Evolutionary conservation across 208 protist genomes (phyloP).

Genomic region (Trypanosoma avium): DNA sequence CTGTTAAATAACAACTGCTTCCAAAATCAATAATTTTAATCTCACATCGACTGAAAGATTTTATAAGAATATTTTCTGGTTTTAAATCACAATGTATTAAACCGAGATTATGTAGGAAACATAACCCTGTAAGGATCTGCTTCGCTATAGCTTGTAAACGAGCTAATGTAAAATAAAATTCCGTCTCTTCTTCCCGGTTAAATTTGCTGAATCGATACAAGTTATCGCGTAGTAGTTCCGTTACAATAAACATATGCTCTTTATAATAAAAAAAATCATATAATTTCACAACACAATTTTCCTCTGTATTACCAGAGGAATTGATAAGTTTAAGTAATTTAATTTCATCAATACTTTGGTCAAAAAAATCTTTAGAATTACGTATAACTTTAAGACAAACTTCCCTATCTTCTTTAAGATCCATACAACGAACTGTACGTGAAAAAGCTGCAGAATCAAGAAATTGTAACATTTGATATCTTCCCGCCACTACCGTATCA

Average conservation of each 20-base stretch:
- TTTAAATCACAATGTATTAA: constrained; percentile 91
- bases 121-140: constrained; percentile 69
- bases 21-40: constrained; percentile 91
- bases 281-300: constrained; percentile 67
- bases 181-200: constrained; percentile 55
- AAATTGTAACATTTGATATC: constrained; percentile 86
- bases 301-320: constrained; percentile 59
- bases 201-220: constrained; percentile 90
- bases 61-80: constrained; percentile 90
- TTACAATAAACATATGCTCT: constrained; percentile 93
- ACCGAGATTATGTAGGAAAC: constrained; percentile 77
- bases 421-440: constrained; percentile 76
- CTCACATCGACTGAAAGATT: constrained; percentile 60
- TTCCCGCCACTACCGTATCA: constrained; percentile 70
- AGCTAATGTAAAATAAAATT: constrained; percentile 83
- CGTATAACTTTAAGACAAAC: constrained; percentile 95
- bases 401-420: constrained; percentile 45
- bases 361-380: constrained; percentile 94
- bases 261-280: constrained; percentile 93
- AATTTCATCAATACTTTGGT: constrained; percentile 95
- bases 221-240: constrained; percentile 90
- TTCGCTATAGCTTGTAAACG: constrained; percentile 74
- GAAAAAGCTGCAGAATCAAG: constrained; percentile 89
- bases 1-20: constrained; percentile 70
- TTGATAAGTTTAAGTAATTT: constrained; percentile 90